Percentiles rank a stretch among this genome's conserved stretches.
Conservation (phyloP, 1,139 yeast species). For the Candida pseudocylindracea region DNA sequence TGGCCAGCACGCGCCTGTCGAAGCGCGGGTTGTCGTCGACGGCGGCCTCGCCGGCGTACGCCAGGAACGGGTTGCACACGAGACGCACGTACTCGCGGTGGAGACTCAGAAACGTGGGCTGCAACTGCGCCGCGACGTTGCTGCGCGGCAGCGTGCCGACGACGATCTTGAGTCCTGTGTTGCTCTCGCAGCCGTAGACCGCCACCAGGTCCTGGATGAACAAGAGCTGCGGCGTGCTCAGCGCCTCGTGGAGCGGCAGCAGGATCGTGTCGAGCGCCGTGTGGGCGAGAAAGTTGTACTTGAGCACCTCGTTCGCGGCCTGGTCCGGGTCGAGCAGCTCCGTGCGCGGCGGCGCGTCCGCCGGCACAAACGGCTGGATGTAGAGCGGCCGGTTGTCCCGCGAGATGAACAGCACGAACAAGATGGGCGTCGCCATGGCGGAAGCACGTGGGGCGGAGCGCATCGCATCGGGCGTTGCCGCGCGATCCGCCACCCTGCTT, state of each 20-base stretch:
- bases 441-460: too few relatives aligned
- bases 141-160: slow-evolving; percentile 12
- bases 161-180: slow-evolving; percentile 35
- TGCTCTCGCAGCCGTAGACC: slow-evolving; percentile 40
- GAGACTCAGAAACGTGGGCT: slow-evolving; percentile 15
- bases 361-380: slow-evolving; percentile 24
- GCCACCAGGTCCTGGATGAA: slow-evolving; percentile 39
- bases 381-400: slow-evolving; percentile 36
- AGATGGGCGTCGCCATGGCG: slow-evolving; percentile 4
- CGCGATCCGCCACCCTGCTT: too few relatives aligned
- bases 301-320: slow-evolving; percentile 21
- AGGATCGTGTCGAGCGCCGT: slow-evolving; percentile 45
- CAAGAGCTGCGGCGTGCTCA: slow-evolving; percentile 21
- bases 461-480: too few relatives aligned
- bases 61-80: slow-evolving; percentile 34
- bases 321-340: slow-evolving; percentile 3
- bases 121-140: slow-evolving; percentile 3
- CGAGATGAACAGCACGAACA: slow-evolving; percentile 30
- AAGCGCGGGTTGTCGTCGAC: slow-evolving; percentile 13
- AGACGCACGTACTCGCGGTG: slow-evolving; percentile 26
- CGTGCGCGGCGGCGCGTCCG: slow-evolving; percentile 3
- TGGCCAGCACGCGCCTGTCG: slow-evolving; percentile 12
- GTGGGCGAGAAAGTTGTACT: slow-evolving; percentile 40
- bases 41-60: slow-evolving; percentile 8
- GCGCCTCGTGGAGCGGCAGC: slow-evolving; percentile 20